A percentile compares a stretch with the other conserved stretches of the same genome.
Conservation (phyloP, 2,329 filamentous ascomycete genomes). For the Stemphylium beticola region DNA sequence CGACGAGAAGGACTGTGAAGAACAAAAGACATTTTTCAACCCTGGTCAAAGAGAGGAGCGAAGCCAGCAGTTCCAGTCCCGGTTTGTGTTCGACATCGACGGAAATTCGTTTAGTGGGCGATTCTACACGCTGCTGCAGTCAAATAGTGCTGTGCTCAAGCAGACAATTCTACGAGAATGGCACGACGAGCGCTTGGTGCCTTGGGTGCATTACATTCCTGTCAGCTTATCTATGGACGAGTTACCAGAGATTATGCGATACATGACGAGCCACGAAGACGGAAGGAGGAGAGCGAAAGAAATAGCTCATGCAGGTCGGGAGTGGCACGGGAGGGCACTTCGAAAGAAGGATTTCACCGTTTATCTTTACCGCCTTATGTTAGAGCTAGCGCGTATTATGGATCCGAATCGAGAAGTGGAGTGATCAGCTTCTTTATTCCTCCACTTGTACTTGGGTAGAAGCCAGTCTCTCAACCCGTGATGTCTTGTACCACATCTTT, state of each 20-base stretch:
- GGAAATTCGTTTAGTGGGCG: slow-evolving; percentile 30
- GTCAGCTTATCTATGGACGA: slow-evolving; percentile 30
- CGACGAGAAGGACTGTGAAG: slow-evolving; percentile 11
- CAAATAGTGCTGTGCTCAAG: slow-evolving; percentile 31
- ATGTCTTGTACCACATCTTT: too few species aligned
- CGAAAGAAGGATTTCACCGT: slow-evolving; percentile 19
- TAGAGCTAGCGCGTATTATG: slow-evolving; percentile 26
- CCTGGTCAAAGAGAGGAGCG: background rate
- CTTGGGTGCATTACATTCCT: slow-evolving; percentile 48
- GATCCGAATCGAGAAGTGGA: slow-evolving; percentile 3
- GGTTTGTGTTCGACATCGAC: slow-evolving; percentile 27
- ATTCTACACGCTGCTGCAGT: slow-evolving; percentile 22
- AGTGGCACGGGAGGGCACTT: slow-evolving; percentile 21
- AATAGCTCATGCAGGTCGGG: slow-evolving; percentile 26
- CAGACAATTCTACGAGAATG: slow-evolving; percentile 47
- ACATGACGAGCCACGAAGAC: slow-evolving; percentile 14
- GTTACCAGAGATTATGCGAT: slow-evolving; percentile 22
- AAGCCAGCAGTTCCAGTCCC: slow-evolving; percentile 8
- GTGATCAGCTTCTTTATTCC: background rate
- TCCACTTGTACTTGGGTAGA: too few species aligned
- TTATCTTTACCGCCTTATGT: slow-evolving; percentile 27
- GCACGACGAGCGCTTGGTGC: slow-evolving; percentile 45
- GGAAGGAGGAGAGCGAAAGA: slow-evolving; percentile 21
- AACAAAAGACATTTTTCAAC: slow-evolving; percentile 24
- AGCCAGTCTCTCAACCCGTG: too few species aligned